phyloP scores from a whole-genome alignment of 306 rosid species.

The Gynostemma pentaphyllum region DNA sequence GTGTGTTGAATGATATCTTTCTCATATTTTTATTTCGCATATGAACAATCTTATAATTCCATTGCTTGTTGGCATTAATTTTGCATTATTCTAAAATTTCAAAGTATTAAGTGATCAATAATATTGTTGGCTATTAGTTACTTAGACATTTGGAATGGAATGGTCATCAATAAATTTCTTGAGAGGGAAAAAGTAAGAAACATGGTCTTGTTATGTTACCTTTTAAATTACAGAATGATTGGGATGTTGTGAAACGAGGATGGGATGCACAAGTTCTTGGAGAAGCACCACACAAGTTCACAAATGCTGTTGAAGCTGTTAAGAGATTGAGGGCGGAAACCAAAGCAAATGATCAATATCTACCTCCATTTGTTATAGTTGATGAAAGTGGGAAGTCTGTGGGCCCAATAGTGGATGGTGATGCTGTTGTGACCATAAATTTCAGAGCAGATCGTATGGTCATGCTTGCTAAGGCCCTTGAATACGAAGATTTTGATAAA shows the following conservation, averaged over 20 bases:
- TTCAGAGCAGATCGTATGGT: conserved; percentile 95
- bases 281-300: conserved; percentile 82
- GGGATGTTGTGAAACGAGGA: conserved; percentile 95
- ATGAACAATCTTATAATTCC: not conserved
- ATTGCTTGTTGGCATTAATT: not conserved
- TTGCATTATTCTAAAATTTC: not conserved
- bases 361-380: conserved; percentile 88
- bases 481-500: conserved; percentile 76
- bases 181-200: not conserved
- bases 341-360: conserved; percentile 76
- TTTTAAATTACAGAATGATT: conserved; percentile 67
- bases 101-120: not conserved
- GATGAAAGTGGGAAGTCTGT: conserved; percentile 74
- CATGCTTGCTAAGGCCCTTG: conserved; percentile 95
- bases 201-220: not conserved
- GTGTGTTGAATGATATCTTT: not conserved
- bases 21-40: not conserved
- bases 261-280: conserved; percentile 99
- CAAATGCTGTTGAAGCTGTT: conserved; percentile 66
- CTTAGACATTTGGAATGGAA: not conserved
- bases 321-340: conserved; percentile 64
- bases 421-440: conserved; percentile 93
- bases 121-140: not conserved
- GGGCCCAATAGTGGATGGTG: conserved; percentile 94
- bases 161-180: not conserved